phyloP scores from a whole-genome alignment of 768 basidiomycete species.

The Leccinum imitatum region DNA sequence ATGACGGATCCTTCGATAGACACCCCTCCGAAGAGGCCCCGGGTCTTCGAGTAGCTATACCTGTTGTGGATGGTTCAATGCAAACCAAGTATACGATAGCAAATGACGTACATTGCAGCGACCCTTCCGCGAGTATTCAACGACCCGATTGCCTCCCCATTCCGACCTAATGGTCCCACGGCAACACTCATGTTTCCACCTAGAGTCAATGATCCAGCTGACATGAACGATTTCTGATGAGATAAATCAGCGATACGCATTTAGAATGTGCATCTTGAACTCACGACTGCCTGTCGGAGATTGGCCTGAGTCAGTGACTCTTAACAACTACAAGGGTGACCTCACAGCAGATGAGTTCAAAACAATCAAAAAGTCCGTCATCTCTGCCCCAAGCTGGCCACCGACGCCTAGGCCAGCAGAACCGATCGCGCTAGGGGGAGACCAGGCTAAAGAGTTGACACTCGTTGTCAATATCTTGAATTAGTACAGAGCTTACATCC shows the following conservation, averaged over 20 bases:
- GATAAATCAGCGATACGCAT: constrained; percentile 3
- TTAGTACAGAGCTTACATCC: constrained; percentile 58
- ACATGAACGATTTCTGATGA: constrained; percentile 83
- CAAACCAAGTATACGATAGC: background rate
- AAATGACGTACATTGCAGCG: constrained; percentile 74
- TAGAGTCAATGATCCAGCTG: constrained; percentile 84
- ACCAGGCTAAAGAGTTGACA: constrained; percentile 79
- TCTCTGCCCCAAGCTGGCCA: constrained; percentile 77
- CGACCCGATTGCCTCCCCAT: constrained; percentile 85
- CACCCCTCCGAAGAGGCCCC: constrained; percentile 91
- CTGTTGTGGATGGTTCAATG: constrained; percentile 34
- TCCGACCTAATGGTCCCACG: constrained; percentile 90
- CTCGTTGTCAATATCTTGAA: background rate
- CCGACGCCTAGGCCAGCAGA: constrained; percentile 90
- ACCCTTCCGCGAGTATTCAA: constrained; percentile 83
- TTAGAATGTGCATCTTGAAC: constrained; percentile 22
- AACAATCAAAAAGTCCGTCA: constrained; percentile 90
- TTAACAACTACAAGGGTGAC: constrained; percentile 9
- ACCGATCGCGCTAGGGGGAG: constrained; percentile 92
- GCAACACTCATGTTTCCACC: constrained; percentile 91
- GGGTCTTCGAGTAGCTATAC: constrained; percentile 91
- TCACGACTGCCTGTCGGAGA: constrained; percentile 56
- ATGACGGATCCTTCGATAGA: constrained; percentile 89
- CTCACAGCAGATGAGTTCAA: constrained; percentile 79
- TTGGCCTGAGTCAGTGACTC: constrained; percentile 6